phyloP scores from a whole-genome alignment of 306 rosid genomes.

The Sophora flavescens region DNA sequence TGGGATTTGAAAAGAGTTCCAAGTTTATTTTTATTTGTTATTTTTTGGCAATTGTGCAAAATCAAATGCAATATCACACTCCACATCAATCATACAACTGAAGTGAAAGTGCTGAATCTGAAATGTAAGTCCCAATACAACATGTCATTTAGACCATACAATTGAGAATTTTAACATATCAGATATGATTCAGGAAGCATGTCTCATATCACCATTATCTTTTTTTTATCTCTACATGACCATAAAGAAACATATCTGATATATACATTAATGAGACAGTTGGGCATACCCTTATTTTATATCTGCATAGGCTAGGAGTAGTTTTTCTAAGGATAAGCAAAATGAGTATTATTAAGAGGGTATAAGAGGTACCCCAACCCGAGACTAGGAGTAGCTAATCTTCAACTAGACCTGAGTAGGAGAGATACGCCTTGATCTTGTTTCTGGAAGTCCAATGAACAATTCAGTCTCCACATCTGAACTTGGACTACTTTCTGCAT shows the following conservation, averaged over 20 bases:
- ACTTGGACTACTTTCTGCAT: slow-evolving; percentile 55
- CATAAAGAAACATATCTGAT: slow-evolving; percentile 34
- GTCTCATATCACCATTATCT: slow-evolving; percentile 2
- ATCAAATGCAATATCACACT: not conserved
- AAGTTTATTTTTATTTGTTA: not conserved
- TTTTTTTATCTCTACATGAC: slow-evolving; percentile 33
- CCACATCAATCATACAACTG: not conserved
- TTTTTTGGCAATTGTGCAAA: not conserved
- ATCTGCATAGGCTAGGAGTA: slow-evolving; percentile 25
- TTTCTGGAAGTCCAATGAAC: slow-evolving; percentile 78
- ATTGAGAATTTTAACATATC: slow-evolving; percentile 9
- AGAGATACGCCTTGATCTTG: slow-evolving; percentile 50
- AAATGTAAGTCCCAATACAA: slow-evolving; percentile 27
- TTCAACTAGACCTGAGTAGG: slow-evolving; percentile 6
- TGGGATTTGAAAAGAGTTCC: not conserved
- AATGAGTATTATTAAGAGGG: no score
- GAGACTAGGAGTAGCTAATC: slow-evolving; percentile 3
- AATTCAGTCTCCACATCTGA: slow-evolving; percentile 86
- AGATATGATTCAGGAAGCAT: not conserved
- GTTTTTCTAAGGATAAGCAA: no score
- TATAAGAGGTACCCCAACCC: no score
- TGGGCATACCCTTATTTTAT: slow-evolving; percentile 31
- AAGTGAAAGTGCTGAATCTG: slow-evolving; percentile 4
- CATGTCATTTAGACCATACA: not conserved
- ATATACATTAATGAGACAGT: slow-evolving; percentile 39